Base-by-base conservation (phyloP, 73 alveolate species). In the Paramecium bursaria region DNA sequence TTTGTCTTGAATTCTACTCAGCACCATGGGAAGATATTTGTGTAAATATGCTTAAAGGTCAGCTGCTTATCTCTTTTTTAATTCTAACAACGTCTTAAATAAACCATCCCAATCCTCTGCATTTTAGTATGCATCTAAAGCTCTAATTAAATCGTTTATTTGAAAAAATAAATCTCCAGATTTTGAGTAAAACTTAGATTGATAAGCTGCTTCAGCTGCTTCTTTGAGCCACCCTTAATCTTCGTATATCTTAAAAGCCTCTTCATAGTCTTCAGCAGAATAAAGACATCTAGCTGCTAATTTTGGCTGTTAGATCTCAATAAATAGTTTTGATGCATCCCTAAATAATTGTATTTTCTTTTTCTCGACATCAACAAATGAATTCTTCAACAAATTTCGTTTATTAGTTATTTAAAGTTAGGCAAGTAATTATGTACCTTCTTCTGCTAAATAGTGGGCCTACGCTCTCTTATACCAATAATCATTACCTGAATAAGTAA, bases 241-340 rank as follows among this genome's bases (percentile, higher is more conserved):
- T 25, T 73, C 75, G 75, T 88, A 93, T 22, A 87, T 48, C 21
- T 85, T 44, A 13, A 92, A 92, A 25, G 98, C 95, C 35, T 79
- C 75, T 54, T 79, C 29, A 73, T 50, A 91, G 33, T 85, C 39
- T 54, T 80, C 85, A 15, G 91, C 93, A 30, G 98, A 87, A 85
- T 50, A 92, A 61, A 33, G 91, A 55, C 98, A 93, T 54, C 87
- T 73, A 26, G 96, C 96, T 4, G 98, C 95, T 46, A 91, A 93
- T 54, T 67, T 93, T 2, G 19, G 39, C 61, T 90, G 33, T 11
- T 74, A 46, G 3, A 91, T 52, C 42, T 27, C 17, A 26, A 50
- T 76, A 48, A 93, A 88, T 47, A 73, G 61, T 26, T 85, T 86
- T 13, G 95, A 95, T 31, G 98, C 93, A 22, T 73, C 75, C 0